Evolutionary conservation across 129 eudicot genomes (phyloP).

Genomic region (Arctium minus): DNA sequence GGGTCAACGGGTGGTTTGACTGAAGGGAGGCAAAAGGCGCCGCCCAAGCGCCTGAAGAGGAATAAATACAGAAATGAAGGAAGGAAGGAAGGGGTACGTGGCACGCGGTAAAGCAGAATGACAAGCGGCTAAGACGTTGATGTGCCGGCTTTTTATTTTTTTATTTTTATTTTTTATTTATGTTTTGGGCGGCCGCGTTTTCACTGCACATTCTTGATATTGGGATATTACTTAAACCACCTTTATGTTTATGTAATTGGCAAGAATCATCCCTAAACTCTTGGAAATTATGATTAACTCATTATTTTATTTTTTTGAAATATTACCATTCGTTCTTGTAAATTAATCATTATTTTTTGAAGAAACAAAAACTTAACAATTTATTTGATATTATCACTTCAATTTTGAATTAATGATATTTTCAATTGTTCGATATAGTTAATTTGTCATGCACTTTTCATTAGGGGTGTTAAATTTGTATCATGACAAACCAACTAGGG

Average conservation of each 20-base stretch:
- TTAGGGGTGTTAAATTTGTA: too few species aligned
- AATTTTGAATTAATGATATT: too few species aligned
- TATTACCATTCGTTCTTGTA: too few species aligned
- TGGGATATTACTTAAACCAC: background rate
- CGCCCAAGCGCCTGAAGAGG: slow-evolving; percentile 43
- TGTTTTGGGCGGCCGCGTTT: slow-evolving; percentile 28
- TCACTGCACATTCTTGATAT: background rate
- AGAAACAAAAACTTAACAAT: too few species aligned
- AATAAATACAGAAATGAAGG: background rate
- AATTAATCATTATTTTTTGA: too few species aligned
- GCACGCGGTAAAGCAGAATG: slow-evolving; percentile 43
- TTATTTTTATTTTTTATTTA: background rate
- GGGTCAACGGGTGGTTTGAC: slow-evolving; percentile 56
- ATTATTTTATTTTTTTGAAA: too few species aligned
- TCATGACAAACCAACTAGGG: too few species aligned
- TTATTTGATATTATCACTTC: too few species aligned
- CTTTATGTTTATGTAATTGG: background rate
- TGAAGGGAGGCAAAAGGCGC: slow-evolving; percentile 46
- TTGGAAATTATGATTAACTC: background rate
- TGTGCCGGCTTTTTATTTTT: slow-evolving; percentile 46
- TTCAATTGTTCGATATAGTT: too few species aligned
- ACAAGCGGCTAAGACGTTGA: slow-evolving; percentile 50
- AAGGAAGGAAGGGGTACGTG: slow-evolving; percentile 36
- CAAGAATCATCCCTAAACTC: background rate
- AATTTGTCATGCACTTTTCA: too few species aligned